Evolutionary conservation across 305 asterid genomes (phyloP), one percentile per base, ranked within the genome.

Genomic region (Plantago lanceolata): DNA sequence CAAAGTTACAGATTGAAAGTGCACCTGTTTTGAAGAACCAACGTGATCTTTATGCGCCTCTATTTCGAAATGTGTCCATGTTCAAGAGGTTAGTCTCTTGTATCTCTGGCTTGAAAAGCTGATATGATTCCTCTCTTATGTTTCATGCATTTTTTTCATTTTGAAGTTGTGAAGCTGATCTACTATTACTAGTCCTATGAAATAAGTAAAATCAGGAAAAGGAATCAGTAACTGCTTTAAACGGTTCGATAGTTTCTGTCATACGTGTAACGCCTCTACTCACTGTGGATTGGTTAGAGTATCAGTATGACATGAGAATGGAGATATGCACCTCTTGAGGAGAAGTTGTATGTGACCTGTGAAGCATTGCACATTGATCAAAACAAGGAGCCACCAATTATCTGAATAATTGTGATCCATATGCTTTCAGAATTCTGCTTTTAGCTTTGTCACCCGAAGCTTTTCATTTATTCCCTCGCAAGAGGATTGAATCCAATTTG

Each of bases 21-120:
- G 80, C 88, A 37, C 83, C 96, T 1, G 20, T 68, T 52, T 54
- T 83, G 69, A 84, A 75, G 75, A 84, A 61, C 73, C 88, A 82
- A 29, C 50, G 24, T 45, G 94, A 83, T 64, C 81, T 91, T 65
- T 74, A 83, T 69, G 84, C 88, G 55, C 94, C 96, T 58, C 74
- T 87, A 57, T 90, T 78, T 76, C 86, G 92, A 73, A 88, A 90
- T 74, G 44, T 83, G 33, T 88, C 97, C 57, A 76, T 73, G 77
- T 90, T 90, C 79, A 86, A 84, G 79, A 88, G 96, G 97, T 90
- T 66, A 64, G 78, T 62, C 9, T 56, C 47, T 51, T 29, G 70
- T 53, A 45, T 59, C 57, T 14, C 59, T 47, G n/a, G 40, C 63
- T 57, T 68, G 35, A 53, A 62, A 40, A 69, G 62, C 47, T 45